Base-by-base conservation (phyloP, 2,329 filamentous ascomycete genomes). In the Aureobasidium namibiae region DNA sequence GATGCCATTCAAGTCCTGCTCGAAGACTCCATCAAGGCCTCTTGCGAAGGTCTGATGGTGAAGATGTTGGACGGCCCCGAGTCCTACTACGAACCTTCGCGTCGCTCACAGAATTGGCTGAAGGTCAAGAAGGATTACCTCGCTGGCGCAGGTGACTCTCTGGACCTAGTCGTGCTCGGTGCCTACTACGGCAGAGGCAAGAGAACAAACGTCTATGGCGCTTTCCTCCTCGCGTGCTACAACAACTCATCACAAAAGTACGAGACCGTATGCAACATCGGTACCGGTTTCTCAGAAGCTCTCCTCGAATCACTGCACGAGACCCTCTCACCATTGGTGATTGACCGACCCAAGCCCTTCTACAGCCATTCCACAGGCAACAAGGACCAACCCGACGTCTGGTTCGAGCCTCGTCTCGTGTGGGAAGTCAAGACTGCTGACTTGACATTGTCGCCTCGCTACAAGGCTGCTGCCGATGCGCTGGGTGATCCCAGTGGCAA, bases 41-140 rank as follows among this genome's bases (percentile, higher is more conserved):
- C 90, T 0, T 99, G 94, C 69, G 94, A 99, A 77, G 94, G 94
- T 11, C 79, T 99, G 56, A 99, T 99, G 94, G 94, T 99, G 14
- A 99, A 99, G 78, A 99, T 99, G 94, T 76, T 99, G 61, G 92
- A 97, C 71, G 94, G 92, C 0, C 78, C 83, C 7, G 92, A 96
- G 73, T 95, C 90, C 66, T 90, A 89, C 67, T 99, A 99, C 70
- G 92, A 97, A 74, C 94, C 94, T 21, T 95, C 90, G 68, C 96
- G 95, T 72, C 87, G 94, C 64, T 95, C 90, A 74, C 89, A 94
- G 61, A 99, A 99, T 70, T 99, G 94, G 94, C 87, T 99, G 64
- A 99, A 99, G 80, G 76, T 97, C 74, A 99, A 99, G 74, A 99
- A 99, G 70, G 94, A 99, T 70, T 99, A 99, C 72, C 89, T 99